A percentile compares a stretch with the other conserved stretches of the same genome.
Evolutionary conservation across 352 stramenopile genomes (phyloP).

Genomic region (Globisporangium lucens): DNA sequence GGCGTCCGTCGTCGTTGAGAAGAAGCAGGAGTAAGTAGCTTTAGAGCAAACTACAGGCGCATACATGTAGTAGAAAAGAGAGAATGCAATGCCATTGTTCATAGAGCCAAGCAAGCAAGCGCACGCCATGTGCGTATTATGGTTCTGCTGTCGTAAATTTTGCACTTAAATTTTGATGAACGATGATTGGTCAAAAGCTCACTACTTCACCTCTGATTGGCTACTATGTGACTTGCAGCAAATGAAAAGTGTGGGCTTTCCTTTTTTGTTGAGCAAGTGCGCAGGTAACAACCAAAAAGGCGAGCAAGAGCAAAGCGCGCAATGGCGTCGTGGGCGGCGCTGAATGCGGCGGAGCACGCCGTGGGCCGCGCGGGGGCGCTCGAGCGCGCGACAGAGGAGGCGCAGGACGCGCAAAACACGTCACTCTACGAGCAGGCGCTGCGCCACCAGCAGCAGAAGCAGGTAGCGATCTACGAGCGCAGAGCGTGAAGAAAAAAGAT

Average conservation of each 20-base stretch:
- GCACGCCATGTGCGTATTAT: too few species aligned
- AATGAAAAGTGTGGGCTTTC: background rate
- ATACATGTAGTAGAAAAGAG: background rate
- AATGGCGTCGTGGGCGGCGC: constrained; percentile 65
- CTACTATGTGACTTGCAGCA: background rate
- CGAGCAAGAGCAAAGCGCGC: background rate
- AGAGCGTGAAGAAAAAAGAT: background rate
- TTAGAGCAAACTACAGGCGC: too few species aligned
- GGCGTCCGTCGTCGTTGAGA: background rate
- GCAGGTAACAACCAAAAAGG: constrained; percentile 1
- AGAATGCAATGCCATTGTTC: background rate
- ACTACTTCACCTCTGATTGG: background rate
- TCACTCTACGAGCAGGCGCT: constrained; percentile 63
- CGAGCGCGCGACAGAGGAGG: constrained; percentile 52
- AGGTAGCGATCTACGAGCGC: constrained; percentile 20
- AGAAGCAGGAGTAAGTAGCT: background rate
- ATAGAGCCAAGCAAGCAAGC: background rate
- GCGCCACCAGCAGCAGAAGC: constrained; percentile 54
- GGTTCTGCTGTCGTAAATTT: background rate
- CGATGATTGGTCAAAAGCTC: background rate
- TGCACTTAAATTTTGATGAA: background rate
- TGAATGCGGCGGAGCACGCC: constrained; percentile 47
- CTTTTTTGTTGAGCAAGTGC: background rate
- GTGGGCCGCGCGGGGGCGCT: constrained; percentile 13
- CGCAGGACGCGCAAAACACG: constrained; percentile 62